A percentile compares a stretch with the other conserved stretches of the same genome.
These are phyloP conservation scores for Rosa hybrid DNA, from an alignment of 331 rosid genomes.

Conservation along the genomic window DNA sequence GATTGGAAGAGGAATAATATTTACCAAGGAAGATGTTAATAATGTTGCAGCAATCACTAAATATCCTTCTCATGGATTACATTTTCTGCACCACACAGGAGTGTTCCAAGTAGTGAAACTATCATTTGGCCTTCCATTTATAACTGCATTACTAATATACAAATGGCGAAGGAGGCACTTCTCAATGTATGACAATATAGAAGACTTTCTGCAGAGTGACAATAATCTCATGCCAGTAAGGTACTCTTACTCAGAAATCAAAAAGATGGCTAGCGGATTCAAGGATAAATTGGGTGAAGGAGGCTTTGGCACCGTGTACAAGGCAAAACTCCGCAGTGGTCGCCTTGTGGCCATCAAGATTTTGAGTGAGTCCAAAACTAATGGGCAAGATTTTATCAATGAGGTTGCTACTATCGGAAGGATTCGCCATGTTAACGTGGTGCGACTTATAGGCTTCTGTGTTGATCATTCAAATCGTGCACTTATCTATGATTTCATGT, in stretches of 20 bases:
- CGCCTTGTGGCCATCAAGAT: conserved; percentile 35
- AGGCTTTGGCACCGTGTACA: conserved; percentile 24
- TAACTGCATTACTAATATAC: conserved; percentile 13
- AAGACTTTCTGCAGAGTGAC: conserved; percentile 25
- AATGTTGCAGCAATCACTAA: background rate
- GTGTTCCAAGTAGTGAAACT: background rate
- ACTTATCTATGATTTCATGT: conserved; percentile 21
- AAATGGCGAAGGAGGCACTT: conserved; percentile 19
- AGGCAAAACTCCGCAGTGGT: conserved; percentile 35
- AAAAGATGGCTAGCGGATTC: background rate
- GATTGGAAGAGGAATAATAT: no score
- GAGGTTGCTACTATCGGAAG: conserved; percentile 1
- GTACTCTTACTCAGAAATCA: conserved; percentile 1
- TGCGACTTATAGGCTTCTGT: conserved; percentile 16
- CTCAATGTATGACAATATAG: conserved; percentile 23
- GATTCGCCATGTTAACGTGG: conserved; percentile 13
- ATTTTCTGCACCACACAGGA: background rate
- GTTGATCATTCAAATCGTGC: conserved; percentile 6
- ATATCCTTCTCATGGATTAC: background rate
- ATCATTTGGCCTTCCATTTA: background rate
- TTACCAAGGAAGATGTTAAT: no score
- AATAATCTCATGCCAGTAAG: conserved; percentile 17
- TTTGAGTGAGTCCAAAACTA: conserved; percentile 15
- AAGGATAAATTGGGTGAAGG: conserved; percentile 5
- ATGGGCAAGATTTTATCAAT: conserved; percentile 19